Base-by-base conservation (phyloP, 495 filamentous ascomycete genomes). In the Astrothelium macrocarpum region DNA sequence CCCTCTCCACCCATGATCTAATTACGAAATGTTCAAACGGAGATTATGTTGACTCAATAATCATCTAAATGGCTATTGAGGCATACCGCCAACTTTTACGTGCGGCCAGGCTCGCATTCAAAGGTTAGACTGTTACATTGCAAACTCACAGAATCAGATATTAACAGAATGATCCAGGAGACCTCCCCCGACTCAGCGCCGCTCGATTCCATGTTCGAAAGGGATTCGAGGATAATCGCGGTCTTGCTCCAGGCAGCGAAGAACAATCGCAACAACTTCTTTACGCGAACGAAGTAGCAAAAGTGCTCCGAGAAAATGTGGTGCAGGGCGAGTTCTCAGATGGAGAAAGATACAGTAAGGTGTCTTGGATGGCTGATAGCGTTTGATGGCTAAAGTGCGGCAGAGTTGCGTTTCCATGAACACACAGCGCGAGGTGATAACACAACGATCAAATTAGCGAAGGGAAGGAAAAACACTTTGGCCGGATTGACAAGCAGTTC, bases 341-440 rank as follows among this genome's bases (percentile, higher is more conserved):
- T 60, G 76, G 76, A 39, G 78, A 80, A 28, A 82, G 74, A 71
- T 93, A 86, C 76, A 85, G 87, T 90, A 78, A 62, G 87, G 64
- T 77, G 43, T 20, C 42, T 26, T 62, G 53, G 32, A 32, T 11
- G 46, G 14, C 45, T 31, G 3, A 39, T 58, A 12, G 32, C n/a
- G n/a, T n/a, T n/a, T 66, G 25, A 42, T 16, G 5, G 32, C 32
- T 49, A 32, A 58, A 25, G 20, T 10, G 43, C 28, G 61, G 53
- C 67, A 95, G 91, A 89, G 73, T 78, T 98, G 60, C 79, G 84
- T 18, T 96, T 98, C 70, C 94, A 96, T 73, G 83, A 95, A 59
- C 78, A 92, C 62, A 98, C 89, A 53, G 94, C 97, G 75, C 81
- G 90, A 36, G 91, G 92, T 32, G 90, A 96, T 77, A 98, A 98